These are phyloP conservation scores for Macrolepiota albuminosa DNA, from an alignment of 768 basidiomycete genomes.

Conservation along the genomic window DNA sequence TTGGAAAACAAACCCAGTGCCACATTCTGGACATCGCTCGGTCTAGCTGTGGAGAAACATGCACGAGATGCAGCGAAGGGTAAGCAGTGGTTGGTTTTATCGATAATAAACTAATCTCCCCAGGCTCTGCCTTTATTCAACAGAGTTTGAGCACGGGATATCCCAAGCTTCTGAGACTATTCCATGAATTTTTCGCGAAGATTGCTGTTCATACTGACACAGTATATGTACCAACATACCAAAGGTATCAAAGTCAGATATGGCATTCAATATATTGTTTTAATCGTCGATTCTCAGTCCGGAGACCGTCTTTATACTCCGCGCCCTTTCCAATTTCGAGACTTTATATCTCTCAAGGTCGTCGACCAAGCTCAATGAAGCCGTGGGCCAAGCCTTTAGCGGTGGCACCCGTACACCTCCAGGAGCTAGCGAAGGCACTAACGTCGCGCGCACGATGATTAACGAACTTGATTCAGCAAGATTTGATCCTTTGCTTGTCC, in stretches of 20 bases:
- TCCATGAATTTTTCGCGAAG: slow-evolving; percentile 96
- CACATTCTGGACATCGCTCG: slow-evolving; percentile 85
- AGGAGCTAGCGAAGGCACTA: slow-evolving; percentile 69
- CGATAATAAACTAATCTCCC: neutral
- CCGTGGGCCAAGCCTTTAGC: slow-evolving; percentile 71
- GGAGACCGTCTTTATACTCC: slow-evolving; percentile 86
- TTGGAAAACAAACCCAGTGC: slow-evolving; percentile 90
- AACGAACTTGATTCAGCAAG: slow-evolving; percentile 93
- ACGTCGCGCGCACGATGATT: slow-evolving; percentile 68
- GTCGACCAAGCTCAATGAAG: slow-evolving; percentile 78
- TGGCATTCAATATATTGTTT: neutral
- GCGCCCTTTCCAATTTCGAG: slow-evolving; percentile 81
- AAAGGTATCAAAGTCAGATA: slow-evolving; percentile 51
- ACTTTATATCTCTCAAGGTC: slow-evolving; percentile 85
- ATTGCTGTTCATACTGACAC: slow-evolving; percentile 96
- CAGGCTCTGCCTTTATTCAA: slow-evolving; percentile 87
- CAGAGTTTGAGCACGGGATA: slow-evolving; percentile 86
- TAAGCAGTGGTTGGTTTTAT: slow-evolving; percentile 23
- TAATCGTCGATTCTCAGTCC: slow-evolving; percentile 47
- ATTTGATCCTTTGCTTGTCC: slow-evolving; percentile 87
- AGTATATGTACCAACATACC: slow-evolving; percentile 74
- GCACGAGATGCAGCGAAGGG: slow-evolving; percentile 78
- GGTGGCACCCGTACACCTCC: slow-evolving; percentile 69
- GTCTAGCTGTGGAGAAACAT: slow-evolving; percentile 76
- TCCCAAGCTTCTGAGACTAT: slow-evolving; percentile 80